phyloP scores from a whole-genome alignment of 345 rosid genomes.

The Acer campestre region DNA sequence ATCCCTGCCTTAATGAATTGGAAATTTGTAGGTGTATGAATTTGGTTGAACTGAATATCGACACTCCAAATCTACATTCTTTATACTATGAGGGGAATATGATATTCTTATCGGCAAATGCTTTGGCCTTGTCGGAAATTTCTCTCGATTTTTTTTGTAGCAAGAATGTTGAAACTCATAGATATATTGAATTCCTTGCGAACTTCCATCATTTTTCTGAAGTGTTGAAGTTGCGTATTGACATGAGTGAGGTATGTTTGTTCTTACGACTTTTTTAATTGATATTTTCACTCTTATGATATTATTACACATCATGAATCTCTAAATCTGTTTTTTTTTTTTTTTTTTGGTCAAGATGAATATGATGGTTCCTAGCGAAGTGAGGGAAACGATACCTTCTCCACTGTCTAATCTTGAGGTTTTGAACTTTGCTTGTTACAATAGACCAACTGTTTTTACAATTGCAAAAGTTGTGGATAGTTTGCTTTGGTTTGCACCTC shows the following conservation, averaged over 20 bases:
- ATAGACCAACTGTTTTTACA: not conserved
- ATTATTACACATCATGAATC: not conserved
- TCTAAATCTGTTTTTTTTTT: too few species aligned
- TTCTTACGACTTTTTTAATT: not conserved
- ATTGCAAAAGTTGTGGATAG: not conserved
- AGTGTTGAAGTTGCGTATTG: not conserved
- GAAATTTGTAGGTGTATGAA: not conserved
- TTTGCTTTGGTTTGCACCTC: conserved; percentile 8
- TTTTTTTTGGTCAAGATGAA: not conserved
- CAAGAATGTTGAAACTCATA: not conserved
- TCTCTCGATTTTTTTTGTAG: not conserved
- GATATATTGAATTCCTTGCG: not conserved
- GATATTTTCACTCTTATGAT: not conserved
- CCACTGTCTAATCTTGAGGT: not conserved
- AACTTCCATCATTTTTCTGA: not conserved
- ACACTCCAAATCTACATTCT: not conserved
- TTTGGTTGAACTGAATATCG: not conserved
- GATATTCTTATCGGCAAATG: not conserved
- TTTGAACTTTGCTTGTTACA: not conserved
- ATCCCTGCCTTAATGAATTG: not conserved
- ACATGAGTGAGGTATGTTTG: not conserved
- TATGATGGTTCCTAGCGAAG: not conserved
- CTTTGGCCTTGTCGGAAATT: not conserved
- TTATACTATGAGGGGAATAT: not conserved
- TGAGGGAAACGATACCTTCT: not conserved